Percentiles rank a stretch among this genome's conserved stretches.
phyloP scores from a whole-genome alignment of 768 basidiomycete genomes.

The Pulveroboletus sp. region DNA sequence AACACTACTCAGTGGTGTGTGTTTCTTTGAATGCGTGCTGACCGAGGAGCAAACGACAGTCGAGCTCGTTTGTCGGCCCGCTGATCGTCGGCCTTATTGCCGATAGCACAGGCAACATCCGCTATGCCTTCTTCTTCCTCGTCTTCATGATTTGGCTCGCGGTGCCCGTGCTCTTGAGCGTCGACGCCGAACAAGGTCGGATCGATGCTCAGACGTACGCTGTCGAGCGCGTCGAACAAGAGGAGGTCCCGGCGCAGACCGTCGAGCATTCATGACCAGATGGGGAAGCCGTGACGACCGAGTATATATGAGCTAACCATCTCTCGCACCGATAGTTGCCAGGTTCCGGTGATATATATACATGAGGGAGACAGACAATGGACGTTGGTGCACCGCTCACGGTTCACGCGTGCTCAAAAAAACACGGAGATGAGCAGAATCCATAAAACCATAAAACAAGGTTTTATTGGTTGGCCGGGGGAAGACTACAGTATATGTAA shows the following conservation, averaged over 20 bases:
- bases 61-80: constrained; percentile 89
- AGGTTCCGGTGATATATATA: neutral
- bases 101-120: constrained; percentile 86
- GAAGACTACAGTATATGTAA: neutral
- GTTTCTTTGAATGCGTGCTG: neutral
- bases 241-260: neutral
- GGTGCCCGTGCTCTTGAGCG: constrained; percentile 66
- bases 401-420: neutral
- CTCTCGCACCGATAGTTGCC: neutral
- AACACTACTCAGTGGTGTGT: too few species aligned
- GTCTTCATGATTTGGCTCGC: constrained; percentile 76
- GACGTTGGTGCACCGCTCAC: neutral
- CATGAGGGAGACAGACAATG: neutral
- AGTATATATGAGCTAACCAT: neutral
- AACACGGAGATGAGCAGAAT: too few species aligned
- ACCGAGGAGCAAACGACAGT: constrained; percentile 42
- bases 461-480: neutral
- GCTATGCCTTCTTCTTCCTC: constrained; percentile 87
- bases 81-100: constrained; percentile 84
- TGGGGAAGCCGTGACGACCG: neutral
- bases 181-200: constrained; percentile 65
- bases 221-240: constrained; percentile 1
- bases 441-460: neutral
- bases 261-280: neutral
- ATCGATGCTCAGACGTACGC: constrained; percentile 42